phyloP scores from a whole-genome alignment of 2,329 filamentous ascomycete genomes.

The Aspergillus persii region DNA sequence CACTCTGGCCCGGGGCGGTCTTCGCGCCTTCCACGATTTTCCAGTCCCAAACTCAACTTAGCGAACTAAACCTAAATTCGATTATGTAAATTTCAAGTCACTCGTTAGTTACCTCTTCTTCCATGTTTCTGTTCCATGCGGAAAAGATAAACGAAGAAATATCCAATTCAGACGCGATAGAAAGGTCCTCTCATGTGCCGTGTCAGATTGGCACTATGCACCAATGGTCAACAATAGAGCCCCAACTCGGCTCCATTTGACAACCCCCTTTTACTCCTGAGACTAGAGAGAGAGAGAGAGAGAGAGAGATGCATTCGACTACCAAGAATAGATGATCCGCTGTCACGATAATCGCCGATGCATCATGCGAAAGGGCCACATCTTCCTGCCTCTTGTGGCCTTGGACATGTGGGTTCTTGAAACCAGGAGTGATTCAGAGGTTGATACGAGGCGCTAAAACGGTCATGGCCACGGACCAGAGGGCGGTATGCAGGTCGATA shows the following conservation, averaged over 20 bases:
- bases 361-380: not conserved
- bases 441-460: not conserved
- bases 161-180: not conserved
- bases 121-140: too few species aligned
- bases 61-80: not conserved
- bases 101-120: too few species aligned
- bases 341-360: not conserved
- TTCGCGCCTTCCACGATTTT: conserved; percentile 16
- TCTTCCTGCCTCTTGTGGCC: not conserved
- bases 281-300: not conserved
- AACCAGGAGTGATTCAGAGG: not conserved
- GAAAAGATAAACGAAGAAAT: not conserved
- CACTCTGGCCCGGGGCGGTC: not conserved
- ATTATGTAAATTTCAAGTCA: not conserved
- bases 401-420: not conserved
- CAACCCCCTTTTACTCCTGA: not conserved
- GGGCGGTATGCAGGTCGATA: not conserved
- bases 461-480: not conserved
- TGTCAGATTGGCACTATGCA: not conserved
- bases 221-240: not conserved
- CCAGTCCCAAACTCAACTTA: not conserved
- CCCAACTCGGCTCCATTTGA: not conserved
- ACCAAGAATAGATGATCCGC: not conserved
- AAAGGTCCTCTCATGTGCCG: not conserved
- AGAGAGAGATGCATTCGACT: not conserved